Evolutionary conservation across 225 moss, liverwort and hornwort genomes (phyloP), one percentile per base, ranked within the genome.

Genomic region (Climacium dendroides): DNA sequence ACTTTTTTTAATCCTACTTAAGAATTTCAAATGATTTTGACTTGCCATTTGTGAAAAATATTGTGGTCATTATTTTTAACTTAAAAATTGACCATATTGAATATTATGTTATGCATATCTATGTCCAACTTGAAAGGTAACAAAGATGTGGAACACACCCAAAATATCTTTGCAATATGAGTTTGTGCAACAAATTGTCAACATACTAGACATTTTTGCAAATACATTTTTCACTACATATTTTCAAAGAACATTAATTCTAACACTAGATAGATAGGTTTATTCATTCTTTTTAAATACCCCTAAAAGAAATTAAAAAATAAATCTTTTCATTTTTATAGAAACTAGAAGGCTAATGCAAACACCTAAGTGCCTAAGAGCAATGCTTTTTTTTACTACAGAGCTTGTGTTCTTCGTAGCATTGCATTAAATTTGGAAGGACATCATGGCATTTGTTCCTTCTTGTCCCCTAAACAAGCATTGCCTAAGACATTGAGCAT

Each of bases 21-120:
- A 30, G 2, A 73, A 73, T 73, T 73, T 30, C 11, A 73, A 73
- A 10, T 19, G 11, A 47, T 19, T 47, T 73, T 47, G 6, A 73
- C 1, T n/a, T 2, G 1, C 7, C 11, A 30, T 11, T 73, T 48
- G 5, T 30, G 1, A 19, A 1, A 29, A 43, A 28, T 17, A 0
- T 6, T 72, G 3, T 0, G 0, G 4, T 29, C 18, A 47, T 29
- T 29, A 18, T 18, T 47, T 41, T 43, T 43, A 9, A 43, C 16
- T 26, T 3, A 41, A 41, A 70, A 41, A 41, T 11, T 24, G 24
- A 69, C 1, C 24, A 39, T 24, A 69, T 39, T 24, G 3, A 69
- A 14, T 29, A 6, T 47, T 3, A 72, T 45, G 1, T 10, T 29
- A 43, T 28, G 6, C 3, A 28, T 17, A 17, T 45, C 9, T 16